Evolutionary conservation across 23 red algal genomes (phyloP), one percentile per base, ranked within the genome.

Genomic region (Porphyridium purpureum): DNA sequence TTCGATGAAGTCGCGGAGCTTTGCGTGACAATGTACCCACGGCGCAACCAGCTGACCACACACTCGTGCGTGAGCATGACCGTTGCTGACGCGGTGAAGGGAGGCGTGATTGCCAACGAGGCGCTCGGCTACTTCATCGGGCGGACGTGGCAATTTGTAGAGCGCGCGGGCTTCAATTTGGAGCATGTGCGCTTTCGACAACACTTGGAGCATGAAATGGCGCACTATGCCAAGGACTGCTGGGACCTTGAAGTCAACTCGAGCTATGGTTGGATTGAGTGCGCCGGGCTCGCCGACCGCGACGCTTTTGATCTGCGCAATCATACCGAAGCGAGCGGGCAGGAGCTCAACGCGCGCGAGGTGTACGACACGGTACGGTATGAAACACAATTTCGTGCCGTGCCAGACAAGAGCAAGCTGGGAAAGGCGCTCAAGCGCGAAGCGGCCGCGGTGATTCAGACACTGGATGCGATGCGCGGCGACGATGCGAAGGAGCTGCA

Each of bases 171-270:
- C 1, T 60, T 98, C 48, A 62, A 80, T 38, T 49, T 60, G 62
- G 24, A 86, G 40, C 74, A 80, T 42, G 67, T 98, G 55, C 72
- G 90, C 25, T 98, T 98, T 53, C 65, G 90, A 8, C 80, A 98
- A 63, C 90, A 98, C 52, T 49, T 98, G 56, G 74, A 79, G 47
- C 72, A 85, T 42, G 90, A 98, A 40, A 98, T 98, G 90, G 90
- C 90, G 21, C 90, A 98, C 44, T 98, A 98, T 30, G 90, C 90
- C 48, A 54, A 53, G 21, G 90, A 98, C 47, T 98, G 90, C 59
- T 98, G 90, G 90, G 90, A 98, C 49, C 60, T 98, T 27, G 90
- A 98, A 64, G 76, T 98, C n/a, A 75, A 86, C 29, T 76, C 64
- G 24, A 66, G 63, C 2, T 82, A 98, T 49, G 64, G 72, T 30